Evolutionary conservation across 768 basidiomycete species (phyloP).

Genomic region (Amanita fuliginea): DNA sequence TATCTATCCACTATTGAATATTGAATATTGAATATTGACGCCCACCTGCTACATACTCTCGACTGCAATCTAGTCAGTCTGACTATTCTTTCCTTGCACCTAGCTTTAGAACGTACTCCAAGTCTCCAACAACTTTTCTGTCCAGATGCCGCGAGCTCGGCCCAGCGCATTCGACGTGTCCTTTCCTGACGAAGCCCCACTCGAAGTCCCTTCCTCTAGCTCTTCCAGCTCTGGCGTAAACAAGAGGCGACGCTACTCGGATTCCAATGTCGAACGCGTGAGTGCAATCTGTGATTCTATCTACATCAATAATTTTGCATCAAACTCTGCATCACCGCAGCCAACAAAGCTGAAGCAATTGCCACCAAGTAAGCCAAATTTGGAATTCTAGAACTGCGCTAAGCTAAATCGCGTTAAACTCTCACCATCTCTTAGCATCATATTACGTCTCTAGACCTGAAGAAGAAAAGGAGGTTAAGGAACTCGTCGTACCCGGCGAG

Average conservation of each 20-base stretch:
- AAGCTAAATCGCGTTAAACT: slow-evolving; percentile 10
- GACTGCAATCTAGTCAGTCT: too few relatives aligned
- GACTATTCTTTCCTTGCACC: too few relatives aligned
- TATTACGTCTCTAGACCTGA: slow-evolving; percentile 23
- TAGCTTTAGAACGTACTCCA: not conserved
- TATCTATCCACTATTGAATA: too few relatives aligned
- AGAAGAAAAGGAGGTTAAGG: slow-evolving; percentile 22
- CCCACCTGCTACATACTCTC: too few relatives aligned
- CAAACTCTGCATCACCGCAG: slow-evolving; percentile 9
- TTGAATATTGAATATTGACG: too few relatives aligned
- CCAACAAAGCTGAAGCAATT: slow-evolving; percentile 15
- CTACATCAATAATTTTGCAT: too few relatives aligned
- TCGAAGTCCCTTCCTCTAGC: not conserved
- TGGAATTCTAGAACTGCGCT: slow-evolving; percentile 2
- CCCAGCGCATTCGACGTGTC: slow-evolving; percentile 46
- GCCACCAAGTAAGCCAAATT: slow-evolving; percentile 9
- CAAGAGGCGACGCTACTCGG: not conserved
- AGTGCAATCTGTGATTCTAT: not conserved
- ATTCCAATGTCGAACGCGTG: not conserved
- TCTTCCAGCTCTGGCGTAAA: not conserved
- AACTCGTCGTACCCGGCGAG: slow-evolving; percentile 30
- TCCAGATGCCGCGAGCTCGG: slow-evolving; percentile 27
- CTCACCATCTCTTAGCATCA: slow-evolving; percentile 18
- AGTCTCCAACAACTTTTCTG: not conserved
- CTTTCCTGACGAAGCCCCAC: slow-evolving; percentile 28